Base-by-base conservation (phyloP, 1,284 basidiomycete species). In the Ustilago bromivora region DNA sequence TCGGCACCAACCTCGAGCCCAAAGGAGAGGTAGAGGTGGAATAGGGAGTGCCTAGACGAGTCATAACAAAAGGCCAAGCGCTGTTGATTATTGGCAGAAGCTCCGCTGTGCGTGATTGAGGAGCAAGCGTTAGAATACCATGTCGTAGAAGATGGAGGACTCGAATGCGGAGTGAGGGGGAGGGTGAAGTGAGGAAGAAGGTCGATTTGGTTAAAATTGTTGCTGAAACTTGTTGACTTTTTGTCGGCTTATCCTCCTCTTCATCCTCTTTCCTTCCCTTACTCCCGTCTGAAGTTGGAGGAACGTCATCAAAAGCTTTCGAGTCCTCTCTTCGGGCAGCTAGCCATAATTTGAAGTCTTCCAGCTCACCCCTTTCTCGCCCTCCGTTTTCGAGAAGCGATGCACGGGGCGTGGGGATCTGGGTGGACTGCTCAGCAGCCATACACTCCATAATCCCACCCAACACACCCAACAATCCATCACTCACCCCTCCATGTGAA, bases 21-120 rank as follows among this genome's bases (percentile, higher is more conserved):
- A 58, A 61, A 2, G 58, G 56, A 1, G 56, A 31, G 13, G 53
- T 28, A 7, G 52, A 17, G 36, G 23, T 60, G 5, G 75, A 73
- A 43, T 73, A 73, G 9, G 62, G 11, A 0, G 57, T 32, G 0
- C 84, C 84, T 1, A 86, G 72, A 7, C 84, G 74, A 0, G 78
- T 75, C 61, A 85, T 68, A 23, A 86, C 41, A 11, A 77, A 63
- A 0, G 84, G 84, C 84, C 84, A 86, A 0, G 79, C 81, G 0
- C 57, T 57, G 55, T 83, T 80, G 70, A 86, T 52, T 34, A 83
- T 59, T 0, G 83, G 80, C 34, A 85, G 65, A 9, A 84, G 64
- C 41, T 84, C 82, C 9, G 66, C 70, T 2, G 70, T 66, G 9
- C 80, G 68, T 0, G 43, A n/a, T 56, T 80, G 76, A 1, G 73